Conservation (phyloP, 1,139 yeast species). For the Saccharomycopsis crataegensis region DNA sequence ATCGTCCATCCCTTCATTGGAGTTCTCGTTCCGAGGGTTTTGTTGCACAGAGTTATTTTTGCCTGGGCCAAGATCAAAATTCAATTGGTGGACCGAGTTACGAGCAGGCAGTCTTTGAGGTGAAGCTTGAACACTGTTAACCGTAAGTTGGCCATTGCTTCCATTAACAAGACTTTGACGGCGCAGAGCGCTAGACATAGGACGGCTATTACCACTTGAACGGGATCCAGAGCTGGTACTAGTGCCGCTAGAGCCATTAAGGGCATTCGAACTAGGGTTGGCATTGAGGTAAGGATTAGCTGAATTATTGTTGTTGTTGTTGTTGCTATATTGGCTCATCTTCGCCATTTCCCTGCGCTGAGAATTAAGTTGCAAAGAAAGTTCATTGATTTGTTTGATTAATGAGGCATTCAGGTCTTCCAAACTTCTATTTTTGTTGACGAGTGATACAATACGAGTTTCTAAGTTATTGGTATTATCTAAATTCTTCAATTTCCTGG, state of each 20-base stretch:
- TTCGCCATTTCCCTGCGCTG: conserved; percentile 17
- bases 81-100: conserved; percentile 7
- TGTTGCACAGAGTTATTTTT: neutral
- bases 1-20: neutral
- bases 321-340: conserved; percentile 5
- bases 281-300: neutral
- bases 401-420: conserved; percentile 16
- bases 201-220: neutral
- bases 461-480: conserved; percentile 1
- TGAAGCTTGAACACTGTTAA: neutral
- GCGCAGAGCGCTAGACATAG: neutral
- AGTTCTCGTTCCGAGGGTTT: neutral
- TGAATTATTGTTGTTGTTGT: neutral
- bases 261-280: neutral
- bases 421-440: conserved; percentile 12
- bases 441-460: conserved; percentile 5
- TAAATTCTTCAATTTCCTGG: conserved; percentile 2
- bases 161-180: neutral
- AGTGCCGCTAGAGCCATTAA: neutral
- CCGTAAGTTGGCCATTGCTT: conserved; percentile 8
- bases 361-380: conserved; percentile 18
- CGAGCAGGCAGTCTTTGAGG: conserved; percentile 9
- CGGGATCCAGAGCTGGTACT: neutral
- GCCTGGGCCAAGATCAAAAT: conserved; percentile 4
- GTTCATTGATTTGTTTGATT: conserved; percentile 18